A percentile compares a stretch with the other conserved stretches of the same genome.
Evolutionary conservation across 495 filamentous ascomycete genomes (phyloP).

Genomic region (Poronia punctata): DNA sequence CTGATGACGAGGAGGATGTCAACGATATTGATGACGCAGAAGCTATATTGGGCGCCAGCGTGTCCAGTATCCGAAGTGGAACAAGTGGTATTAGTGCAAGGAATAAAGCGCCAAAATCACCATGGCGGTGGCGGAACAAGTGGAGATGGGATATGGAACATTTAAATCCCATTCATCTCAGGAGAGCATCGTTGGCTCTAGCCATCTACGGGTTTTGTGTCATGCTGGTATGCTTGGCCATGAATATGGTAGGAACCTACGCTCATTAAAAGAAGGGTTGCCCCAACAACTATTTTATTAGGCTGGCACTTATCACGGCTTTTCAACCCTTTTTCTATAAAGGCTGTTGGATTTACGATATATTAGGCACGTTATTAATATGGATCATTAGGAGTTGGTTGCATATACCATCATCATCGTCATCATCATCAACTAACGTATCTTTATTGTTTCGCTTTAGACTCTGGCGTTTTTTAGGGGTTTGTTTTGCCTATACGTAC

Average conservation of each 20-base stretch:
- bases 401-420: too few species aligned
- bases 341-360: too few species aligned
- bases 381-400: too few species aligned
- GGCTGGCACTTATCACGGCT: too few species aligned
- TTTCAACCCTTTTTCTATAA: too few species aligned
- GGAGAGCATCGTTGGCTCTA: slow-evolving; percentile 66
- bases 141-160: slow-evolving; percentile 45
- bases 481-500: too few species aligned
- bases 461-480: too few species aligned
- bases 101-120: slow-evolving; percentile 14
- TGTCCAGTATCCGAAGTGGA: slow-evolving; percentile 38
- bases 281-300: too few species aligned
- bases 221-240: slow-evolving; percentile 80
- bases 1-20: slow-evolving; percentile 42
- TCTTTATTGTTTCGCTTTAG: too few species aligned
- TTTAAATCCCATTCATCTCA: slow-evolving; percentile 48
- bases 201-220: slow-evolving; percentile 78
- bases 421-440: too few species aligned
- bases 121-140: slow-evolving; percentile 33
- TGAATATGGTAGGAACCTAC: slow-evolving; percentile 70
- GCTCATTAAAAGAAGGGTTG: too few species aligned
- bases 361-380: too few species aligned
- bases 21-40: slow-evolving; percentile 13
- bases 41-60: slow-evolving; percentile 42
- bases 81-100: slow-evolving; percentile 21